These are phyloP conservation scores for Aspergillus aculeatinus DNA, from an alignment of 2,329 filamentous ascomycete genomes.

Conservation along the genomic window DNA sequence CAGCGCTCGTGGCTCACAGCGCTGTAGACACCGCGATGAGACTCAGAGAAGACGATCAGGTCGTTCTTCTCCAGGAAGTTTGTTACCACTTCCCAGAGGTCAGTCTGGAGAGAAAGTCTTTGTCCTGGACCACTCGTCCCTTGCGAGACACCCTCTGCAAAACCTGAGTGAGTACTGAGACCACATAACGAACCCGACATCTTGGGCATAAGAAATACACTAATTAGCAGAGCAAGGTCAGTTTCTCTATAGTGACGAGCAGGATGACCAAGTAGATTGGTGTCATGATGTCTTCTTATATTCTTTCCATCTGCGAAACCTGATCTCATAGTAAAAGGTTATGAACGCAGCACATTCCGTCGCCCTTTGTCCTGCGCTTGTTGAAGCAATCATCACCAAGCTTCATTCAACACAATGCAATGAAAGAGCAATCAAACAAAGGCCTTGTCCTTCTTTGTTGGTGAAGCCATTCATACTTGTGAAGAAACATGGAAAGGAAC, in stretches of 20 bases:
- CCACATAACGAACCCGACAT: too few relatives aligned
- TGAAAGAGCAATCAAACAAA: neutral
- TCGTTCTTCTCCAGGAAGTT: neutral
- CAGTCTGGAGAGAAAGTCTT: neutral
- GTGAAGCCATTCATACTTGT: too few relatives aligned
- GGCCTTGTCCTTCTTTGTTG: neutral
- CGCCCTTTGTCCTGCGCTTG: too few relatives aligned
- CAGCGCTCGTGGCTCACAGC: neutral
- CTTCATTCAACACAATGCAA: neutral
- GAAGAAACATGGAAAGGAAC: neutral
- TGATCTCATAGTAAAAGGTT: too few relatives aligned
- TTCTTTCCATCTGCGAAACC: neutral
- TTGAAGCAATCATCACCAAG: too few relatives aligned
- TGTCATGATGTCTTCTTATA: neutral
- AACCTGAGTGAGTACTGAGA: too few relatives aligned
- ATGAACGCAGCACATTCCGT: too few relatives aligned
- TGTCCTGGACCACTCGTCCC: too few relatives aligned
- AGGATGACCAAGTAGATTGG: neutral
- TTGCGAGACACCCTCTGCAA: too few relatives aligned
- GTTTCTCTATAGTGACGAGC: neutral
- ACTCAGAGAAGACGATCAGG: neutral
- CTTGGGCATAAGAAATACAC: too few relatives aligned
- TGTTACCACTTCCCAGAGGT: neutral
- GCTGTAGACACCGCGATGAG: neutral
- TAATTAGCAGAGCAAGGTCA: too few relatives aligned